phyloP scores from a whole-genome alignment of 1,284 basidiomycete species.

The Omphalotus olearius region DNA sequence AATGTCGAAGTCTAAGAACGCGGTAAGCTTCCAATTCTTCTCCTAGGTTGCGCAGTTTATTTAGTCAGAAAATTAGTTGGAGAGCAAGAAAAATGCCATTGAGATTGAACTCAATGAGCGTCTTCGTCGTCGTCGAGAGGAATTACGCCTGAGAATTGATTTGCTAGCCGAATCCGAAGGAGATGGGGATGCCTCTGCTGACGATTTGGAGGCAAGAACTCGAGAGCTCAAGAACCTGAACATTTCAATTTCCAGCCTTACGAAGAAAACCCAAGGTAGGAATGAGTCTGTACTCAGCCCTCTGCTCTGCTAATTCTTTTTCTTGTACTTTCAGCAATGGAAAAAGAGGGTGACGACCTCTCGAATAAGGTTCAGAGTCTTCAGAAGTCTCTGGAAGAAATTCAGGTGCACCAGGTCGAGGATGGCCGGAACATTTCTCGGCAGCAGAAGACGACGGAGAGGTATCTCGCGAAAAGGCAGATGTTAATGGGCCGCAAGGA shows the following conservation, averaged over 20 bases:
- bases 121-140: constrained; percentile 74
- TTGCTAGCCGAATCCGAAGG: constrained; percentile 60
- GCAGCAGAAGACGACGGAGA: constrained; percentile 93
- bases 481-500: constrained; percentile 84
- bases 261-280: constrained; percentile 63
- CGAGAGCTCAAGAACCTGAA: constrained; percentile 69
- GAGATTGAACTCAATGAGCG: constrained; percentile 95
- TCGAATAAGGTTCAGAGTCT: constrained; percentile 63
- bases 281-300: neutral
- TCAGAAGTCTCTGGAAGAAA: constrained; percentile 65
- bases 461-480: constrained; percentile 89
- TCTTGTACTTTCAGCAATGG: constrained; percentile 43
- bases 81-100: constrained; percentile 73
- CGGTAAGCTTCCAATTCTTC: constrained; percentile 45
- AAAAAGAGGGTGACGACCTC: constrained; percentile 69
- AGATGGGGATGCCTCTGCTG: constrained; percentile 53
- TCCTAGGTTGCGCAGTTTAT: constrained; percentile 1
- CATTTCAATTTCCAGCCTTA: constrained; percentile 60
- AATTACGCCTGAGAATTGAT: constrained; percentile 77
- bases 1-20: constrained; percentile 63
- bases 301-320: constrained; percentile 32
- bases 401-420: constrained; percentile 81
- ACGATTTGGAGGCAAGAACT: constrained; percentile 64
- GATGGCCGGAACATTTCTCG: constrained; percentile 82
- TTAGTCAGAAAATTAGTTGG: constrained; percentile 47